Evolutionary conservation across 1,284 basidiomycete species (phyloP), one percentile per base, ranked within the genome.

Genomic region (Earliella scabrosa): DNA sequence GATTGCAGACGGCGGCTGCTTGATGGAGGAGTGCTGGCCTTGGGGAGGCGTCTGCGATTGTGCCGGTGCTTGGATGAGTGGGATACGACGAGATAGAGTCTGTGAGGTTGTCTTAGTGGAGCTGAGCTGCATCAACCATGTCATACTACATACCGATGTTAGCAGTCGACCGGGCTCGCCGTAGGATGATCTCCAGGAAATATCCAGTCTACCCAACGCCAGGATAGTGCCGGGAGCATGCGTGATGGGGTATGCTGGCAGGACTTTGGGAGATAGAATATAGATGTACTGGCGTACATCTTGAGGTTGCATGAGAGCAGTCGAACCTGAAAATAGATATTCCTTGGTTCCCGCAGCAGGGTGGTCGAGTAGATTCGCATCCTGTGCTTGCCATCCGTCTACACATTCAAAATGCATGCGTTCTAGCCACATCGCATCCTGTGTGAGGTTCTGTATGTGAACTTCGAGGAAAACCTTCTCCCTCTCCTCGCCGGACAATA

Each of bases 391-490:
- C 85, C 93, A 91, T 0, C 83, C 87, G 3, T 90, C 86, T 1
- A 83, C 82, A 43, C 87, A 82, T 61, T 93, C 89, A 50, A 96
- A 82, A 11, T 76, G 73, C 75, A 95, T 87, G 16, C 79, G 78
- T 60, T 92, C 88, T 53, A 96, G 90, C 73, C 83, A 84, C 73
- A 95, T 82, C 0, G 87, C 82, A 16, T 89, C 87, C 50, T 82
- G 81, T 0, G 91, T 92, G 50, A 89, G 75, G 64, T 96, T 96
- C 68, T 95, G 93, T 29, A 95, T 87, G 65, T 95, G 90, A 0
- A 95, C 84, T 70, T 96, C 93, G 18, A 95, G 83, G 68, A 93
- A 94, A 21, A 94, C 80, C 59, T 92, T 91, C 46, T 90, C 86
- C 39, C 91, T 80, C 63, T 91, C 86, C 3, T 66, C 46, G 3